Evolutionary conservation across 2,329 filamentous ascomycete species (phyloP), one percentile per base, ranked within the genome.

Genomic region (Geosmithia flava): DNA sequence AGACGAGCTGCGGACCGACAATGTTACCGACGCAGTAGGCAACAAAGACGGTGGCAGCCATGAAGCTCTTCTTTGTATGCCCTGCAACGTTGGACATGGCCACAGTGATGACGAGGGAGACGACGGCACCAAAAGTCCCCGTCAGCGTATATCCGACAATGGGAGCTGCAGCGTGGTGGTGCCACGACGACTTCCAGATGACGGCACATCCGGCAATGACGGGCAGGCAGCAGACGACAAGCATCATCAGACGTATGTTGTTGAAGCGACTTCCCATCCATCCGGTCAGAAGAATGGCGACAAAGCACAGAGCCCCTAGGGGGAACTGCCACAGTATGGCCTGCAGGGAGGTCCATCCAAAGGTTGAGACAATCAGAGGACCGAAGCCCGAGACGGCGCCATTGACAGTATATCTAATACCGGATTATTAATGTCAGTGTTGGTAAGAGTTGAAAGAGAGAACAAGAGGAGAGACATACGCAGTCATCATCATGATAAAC

Each of bases 281-380:
- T 1, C 85, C 85, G 3, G 78, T 81, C 0, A 80, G 56, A 0
- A 85, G 70, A 48, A 89, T 87, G 46, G 72, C 72, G 45, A 86
- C 65, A 51, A 83, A 72, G 56, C 80, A 83, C n/a, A 89, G 59
- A 0, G 66, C 81, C 1, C 84, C 85, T 0, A 88, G 72, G 0
- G 85, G 85, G 50, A 89, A 87, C 55, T 89, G 85, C 58, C 84
- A 81, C 0, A 88, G 69, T 50, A 89, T 86, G 0, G 80, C 76
- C 30, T 83, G 70, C 1, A 83, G 70, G 0, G 76, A 72, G 20
- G 70, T 71, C 64, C 75, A 86, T 48, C 82, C 82, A 57, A 87
- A 87, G 0, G 82, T 86, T 1, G 74, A 80, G 1, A 87, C 81
- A 51, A 87, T 87, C 1, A 87, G 65, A 0, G 83, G 82, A 0